Percentiles rank a stretch among this genome's conserved stretches.
Conservation (phyloP, 306 rosid species). For the Vigna radiata region DNA sequence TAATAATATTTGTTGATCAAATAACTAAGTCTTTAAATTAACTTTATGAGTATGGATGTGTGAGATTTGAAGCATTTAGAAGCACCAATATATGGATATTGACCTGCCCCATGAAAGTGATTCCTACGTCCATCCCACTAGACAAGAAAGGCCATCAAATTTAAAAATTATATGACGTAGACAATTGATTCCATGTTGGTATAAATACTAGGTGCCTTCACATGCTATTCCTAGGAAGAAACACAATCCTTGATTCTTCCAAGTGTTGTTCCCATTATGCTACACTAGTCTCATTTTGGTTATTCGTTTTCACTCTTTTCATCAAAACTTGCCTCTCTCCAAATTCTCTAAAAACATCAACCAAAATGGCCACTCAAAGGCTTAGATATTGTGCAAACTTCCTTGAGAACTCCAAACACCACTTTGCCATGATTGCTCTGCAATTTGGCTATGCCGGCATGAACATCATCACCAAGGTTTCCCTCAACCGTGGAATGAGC, state of each 20-base stretch:
- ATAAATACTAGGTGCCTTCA: constrained; percentile 14
- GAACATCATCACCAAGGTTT: constrained; percentile 81
- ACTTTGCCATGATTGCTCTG: constrained; percentile 85
- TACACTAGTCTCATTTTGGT: background rate
- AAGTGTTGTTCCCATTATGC: background rate
- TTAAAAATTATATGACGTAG: constrained; percentile 14
- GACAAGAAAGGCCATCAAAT: background rate
- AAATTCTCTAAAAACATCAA: constrained; percentile 7
- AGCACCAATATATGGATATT: too few species aligned
- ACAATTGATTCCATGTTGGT: constrained; percentile 12
- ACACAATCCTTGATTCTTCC: constrained; percentile 5
- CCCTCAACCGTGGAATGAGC: constrained; percentile 89
- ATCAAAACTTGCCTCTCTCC: background rate
- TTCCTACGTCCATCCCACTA: background rate
- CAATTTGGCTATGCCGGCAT: constrained; percentile 93
- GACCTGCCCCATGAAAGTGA: constrained; percentile 27
- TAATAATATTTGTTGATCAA: too few species aligned
- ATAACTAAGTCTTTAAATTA: too few species aligned
- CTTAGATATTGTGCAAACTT: constrained; percentile 48
- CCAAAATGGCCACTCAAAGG: constrained; percentile 54
- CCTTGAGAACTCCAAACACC: constrained; percentile 66
- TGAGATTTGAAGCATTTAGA: too few species aligned
- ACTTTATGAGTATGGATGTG: too few species aligned
- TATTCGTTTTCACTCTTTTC: constrained; percentile 21
- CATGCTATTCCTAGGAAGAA: constrained; percentile 25